These are phyloP conservation scores for Wickerhamiella sorbophila DNA, from an alignment of 805 yeast species.

Conservation along the genomic window DNA sequence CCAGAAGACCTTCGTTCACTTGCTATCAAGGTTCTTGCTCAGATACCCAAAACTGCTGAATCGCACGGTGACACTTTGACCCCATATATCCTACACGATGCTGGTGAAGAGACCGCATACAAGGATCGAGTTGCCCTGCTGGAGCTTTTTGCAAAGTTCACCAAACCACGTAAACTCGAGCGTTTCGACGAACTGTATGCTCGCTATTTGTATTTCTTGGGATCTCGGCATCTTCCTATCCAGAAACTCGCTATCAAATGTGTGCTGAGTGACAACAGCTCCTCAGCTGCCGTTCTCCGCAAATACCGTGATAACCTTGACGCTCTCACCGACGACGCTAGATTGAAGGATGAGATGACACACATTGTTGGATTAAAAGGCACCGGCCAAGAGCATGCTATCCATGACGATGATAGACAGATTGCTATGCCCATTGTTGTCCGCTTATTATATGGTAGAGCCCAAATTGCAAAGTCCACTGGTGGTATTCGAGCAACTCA, in stretches of 20 bases:
- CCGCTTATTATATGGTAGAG: constrained; percentile 74
- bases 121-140: constrained; percentile 31
- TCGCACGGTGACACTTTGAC: constrained; percentile 39
- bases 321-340: constrained; percentile 65
- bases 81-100: constrained; percentile 39
- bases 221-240: constrained; percentile 43
- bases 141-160: constrained; percentile 49
- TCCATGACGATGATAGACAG: constrained; percentile 48
- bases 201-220: constrained; percentile 40
- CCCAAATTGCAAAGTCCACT: constrained; percentile 44
- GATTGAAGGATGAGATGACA: constrained; percentile 74
- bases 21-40: constrained; percentile 40
- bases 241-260: constrained; percentile 65
- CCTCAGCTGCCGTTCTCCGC: constrained; percentile 29
- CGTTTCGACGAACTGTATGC: constrained; percentile 39
- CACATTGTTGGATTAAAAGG: constrained; percentile 33
- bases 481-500: constrained; percentile 62
- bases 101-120: constrained; percentile 17
- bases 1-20: constrained; percentile 33
- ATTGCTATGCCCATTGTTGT: constrained; percentile 56
- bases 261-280: constrained; percentile 48
- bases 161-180: constrained; percentile 41
- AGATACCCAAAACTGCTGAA: constrained; percentile 60
- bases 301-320: constrained; percentile 61
- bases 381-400: constrained; percentile 31